Evolutionary conservation across 2,329 filamentous ascomycete species (phyloP).

Genomic region (Aciculosporium take): DNA sequence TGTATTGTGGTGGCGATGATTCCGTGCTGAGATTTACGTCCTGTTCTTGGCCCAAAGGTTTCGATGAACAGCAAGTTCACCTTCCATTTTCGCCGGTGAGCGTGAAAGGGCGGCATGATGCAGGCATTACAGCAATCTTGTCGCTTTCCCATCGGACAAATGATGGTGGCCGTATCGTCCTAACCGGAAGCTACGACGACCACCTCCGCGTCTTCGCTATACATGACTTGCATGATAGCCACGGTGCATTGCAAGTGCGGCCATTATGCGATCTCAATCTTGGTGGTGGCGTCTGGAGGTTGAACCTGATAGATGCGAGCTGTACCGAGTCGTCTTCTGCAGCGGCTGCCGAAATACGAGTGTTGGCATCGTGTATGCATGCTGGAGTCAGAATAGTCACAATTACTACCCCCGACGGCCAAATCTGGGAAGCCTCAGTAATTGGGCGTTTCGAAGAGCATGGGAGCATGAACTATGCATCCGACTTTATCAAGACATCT

Average conservation of each 20-base stretch:
- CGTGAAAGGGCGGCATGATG: conserved; percentile 45
- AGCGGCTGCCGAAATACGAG: conserved; percentile 21
- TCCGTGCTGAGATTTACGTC: conserved; percentile 39
- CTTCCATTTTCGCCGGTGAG: conserved; percentile 11
- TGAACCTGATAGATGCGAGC: conserved; percentile 44
- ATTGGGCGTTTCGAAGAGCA: conserved; percentile 68
- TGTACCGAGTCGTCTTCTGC: conserved; percentile 7
- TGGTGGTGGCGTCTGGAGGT: conserved; percentile 74
- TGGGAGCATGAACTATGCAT: conserved; percentile 89
- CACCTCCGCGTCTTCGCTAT: conserved; percentile 53
- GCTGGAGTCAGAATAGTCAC: conserved; percentile 59
- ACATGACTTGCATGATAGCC: conserved; percentile 24
- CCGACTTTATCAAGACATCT: conserved; percentile 44
- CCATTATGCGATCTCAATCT: conserved; percentile 52
- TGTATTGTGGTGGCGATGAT: conserved; percentile 68
- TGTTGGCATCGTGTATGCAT: conserved; percentile 93
- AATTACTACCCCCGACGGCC: conserved; percentile 22
- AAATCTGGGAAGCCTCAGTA: conserved; percentile 47
- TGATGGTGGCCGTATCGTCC: conserved; percentile 40
- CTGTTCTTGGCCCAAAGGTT: conserved; percentile 14
- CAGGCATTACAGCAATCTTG: conserved; percentile 77
- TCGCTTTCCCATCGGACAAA: conserved; percentile 37
- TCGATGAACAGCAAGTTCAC: conserved; percentile 6
- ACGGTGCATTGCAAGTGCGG: conserved; percentile 27
- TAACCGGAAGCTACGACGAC: conserved; percentile 92